phyloP scores from a whole-genome alignment of 2,329 filamentous ascomycete genomes.

The Pseudogymnoascus sp. region DNA sequence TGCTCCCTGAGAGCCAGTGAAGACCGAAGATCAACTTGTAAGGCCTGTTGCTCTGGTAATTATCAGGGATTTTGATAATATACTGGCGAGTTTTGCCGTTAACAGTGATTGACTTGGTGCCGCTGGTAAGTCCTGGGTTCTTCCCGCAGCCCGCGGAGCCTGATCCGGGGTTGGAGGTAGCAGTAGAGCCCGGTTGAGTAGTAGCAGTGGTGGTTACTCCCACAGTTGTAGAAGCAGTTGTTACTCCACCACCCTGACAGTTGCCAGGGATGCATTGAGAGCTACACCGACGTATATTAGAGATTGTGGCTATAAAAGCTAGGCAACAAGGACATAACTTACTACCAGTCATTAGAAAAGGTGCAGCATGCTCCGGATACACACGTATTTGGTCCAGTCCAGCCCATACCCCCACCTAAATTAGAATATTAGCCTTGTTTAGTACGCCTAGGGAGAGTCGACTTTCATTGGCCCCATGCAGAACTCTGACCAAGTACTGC shows the following conservation, averaged over 20 bases:
- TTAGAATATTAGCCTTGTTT: neutral
- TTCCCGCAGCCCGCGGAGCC: slow-evolving; percentile 34
- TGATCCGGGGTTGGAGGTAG: neutral
- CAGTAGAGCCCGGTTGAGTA: neutral
- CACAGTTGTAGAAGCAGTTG: neutral
- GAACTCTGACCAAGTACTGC: neutral
- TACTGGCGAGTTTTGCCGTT: slow-evolving; percentile 36
- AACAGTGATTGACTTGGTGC: slow-evolving; percentile 32
- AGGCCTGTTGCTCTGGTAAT: slow-evolving; percentile 35
- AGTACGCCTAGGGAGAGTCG: neutral
- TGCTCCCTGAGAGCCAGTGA: slow-evolving; percentile 38
- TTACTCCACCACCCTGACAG: neutral
- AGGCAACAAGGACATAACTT: neutral
- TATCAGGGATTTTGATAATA: slow-evolving; percentile 35
- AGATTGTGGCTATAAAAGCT: neutral
- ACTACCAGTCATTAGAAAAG: slow-evolving; percentile 7
- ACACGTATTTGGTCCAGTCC: neutral
- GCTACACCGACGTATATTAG: neutral
- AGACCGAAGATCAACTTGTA: slow-evolving; percentile 39
- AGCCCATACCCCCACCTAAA: neutral
- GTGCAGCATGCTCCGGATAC: neutral
- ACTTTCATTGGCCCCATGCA: neutral
- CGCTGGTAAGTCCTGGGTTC: slow-evolving; percentile 26
- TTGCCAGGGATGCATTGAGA: neutral
- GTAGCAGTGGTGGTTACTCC: neutral